Base-by-base conservation (phyloP, 2,329 filamentous ascomycete genomes). In the Colletotrichum eleusines region DNA sequence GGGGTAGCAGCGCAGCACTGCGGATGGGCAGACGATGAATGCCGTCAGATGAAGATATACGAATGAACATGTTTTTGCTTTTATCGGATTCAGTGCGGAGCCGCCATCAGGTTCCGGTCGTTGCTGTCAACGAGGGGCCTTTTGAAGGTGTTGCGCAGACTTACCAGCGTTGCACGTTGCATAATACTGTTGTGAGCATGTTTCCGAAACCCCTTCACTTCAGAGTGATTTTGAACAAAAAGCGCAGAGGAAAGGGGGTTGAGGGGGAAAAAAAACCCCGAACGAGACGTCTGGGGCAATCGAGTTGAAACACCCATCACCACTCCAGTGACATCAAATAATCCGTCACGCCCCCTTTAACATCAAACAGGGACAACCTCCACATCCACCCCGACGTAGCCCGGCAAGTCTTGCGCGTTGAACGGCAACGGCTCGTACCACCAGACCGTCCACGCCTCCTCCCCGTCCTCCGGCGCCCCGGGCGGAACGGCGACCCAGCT, bases 391-490 rank as follows among this genome's bases (percentile, higher is more conserved):
- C n/a, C 54, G 8, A 57, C 35, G n/a, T 35, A 7, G n/a, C 54
- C 54, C 6, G 54, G 54, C 33, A 57, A 40, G 38, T 57, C 54
- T n/a, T 4, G 12, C 23, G 33, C 54, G 33, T 57, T 57, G 54
- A 40, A 40, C 12, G 54, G 54, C 20, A 57, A 20, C 14, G 54
- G 54, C 16, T 57, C 54, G 33, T 57, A 57, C 54, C 54, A 57
- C 54, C 54, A 57, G 7, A 57, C 54, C n/a, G n/a, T 8, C 54
- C 54, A 57, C n/a, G 33, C 35, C 14, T 16, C 33, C 3, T 16
- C 33, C 1, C 18, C 51, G 2, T 40, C n/a, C 14, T 9, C 54
- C 11, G 54, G 35, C 9, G 1, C n/a, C n/a, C 54, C 12, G 7
- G 33, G 33, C 35, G 54, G 54, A 2, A 57, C 54, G 16, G 54